These are phyloP conservation scores for Podospora appendiculata DNA, from an alignment of 495 filamentous ascomycete genomes.

Conservation along the genomic window DNA sequence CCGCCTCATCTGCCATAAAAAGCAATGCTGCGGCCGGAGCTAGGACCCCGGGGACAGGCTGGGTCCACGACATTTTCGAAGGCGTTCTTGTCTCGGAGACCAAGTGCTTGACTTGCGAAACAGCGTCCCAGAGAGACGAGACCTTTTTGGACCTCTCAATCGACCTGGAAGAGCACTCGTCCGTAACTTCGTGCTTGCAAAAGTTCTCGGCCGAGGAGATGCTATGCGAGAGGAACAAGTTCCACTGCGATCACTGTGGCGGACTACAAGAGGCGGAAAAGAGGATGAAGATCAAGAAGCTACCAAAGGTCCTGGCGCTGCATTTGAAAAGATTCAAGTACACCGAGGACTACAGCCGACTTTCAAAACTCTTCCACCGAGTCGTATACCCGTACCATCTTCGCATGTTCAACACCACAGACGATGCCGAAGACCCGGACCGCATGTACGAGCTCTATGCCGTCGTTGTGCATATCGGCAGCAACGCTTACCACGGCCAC, in stretches of 20 bases:
- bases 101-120: constrained; percentile 93
- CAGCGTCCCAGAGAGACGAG: constrained; percentile 89
- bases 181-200: constrained; percentile 87
- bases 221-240: constrained; percentile 97
- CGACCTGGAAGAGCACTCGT: constrained; percentile 90
- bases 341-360: constrained; percentile 82
- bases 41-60: constrained; percentile 54
- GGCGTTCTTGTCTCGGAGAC: constrained; percentile 93
- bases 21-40: constrained; percentile 22
- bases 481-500: constrained; percentile 96
- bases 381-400: constrained; percentile 96
- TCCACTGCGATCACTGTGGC: constrained; percentile 95
- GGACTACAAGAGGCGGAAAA: constrained; percentile 97
- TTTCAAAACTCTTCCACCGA: constrained; percentile 94
- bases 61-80: constrained; percentile 98
- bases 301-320: constrained; percentile 84
- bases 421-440: constrained; percentile 93
- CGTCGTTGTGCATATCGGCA: constrained; percentile 96
- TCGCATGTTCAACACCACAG: constrained; percentile 95
- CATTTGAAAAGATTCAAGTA: constrained; percentile 98
- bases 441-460: constrained; percentile 94
- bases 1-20: constrained; percentile 35
- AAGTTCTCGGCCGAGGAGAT: constrained; percentile 98
- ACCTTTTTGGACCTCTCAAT: constrained; percentile 94
- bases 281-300: constrained; percentile 95